Evolutionary conservation across 2,329 filamentous ascomycete genomes (phyloP).

Genomic region (Colletotrichum salicis): DNA sequence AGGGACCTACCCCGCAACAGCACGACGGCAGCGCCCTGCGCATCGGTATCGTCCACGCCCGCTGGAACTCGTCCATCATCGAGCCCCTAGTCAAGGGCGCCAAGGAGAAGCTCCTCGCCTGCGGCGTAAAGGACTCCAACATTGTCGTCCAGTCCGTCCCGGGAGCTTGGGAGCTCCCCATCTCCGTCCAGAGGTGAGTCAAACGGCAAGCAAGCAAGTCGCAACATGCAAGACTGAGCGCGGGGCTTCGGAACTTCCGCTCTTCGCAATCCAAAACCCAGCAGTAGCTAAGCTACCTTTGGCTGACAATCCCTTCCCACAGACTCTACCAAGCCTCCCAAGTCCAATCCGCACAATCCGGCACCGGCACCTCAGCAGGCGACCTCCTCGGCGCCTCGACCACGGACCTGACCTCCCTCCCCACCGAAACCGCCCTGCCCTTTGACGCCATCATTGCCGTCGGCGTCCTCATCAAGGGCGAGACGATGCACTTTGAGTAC

Average conservation of each 20-base stretch:
- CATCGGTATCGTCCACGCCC: slow-evolving; percentile 93
- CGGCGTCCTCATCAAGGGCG: slow-evolving; percentile 96
- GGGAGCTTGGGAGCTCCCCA: slow-evolving; percentile 93
- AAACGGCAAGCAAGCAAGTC: background rate
- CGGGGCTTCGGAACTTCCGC: background rate
- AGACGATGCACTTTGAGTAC: slow-evolving; percentile 99
- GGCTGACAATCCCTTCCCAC: slow-evolving; percentile 13
- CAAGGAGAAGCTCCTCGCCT: slow-evolving; percentile 78
- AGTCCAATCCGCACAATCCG: slow-evolving; percentile 76
- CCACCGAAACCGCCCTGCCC: slow-evolving; percentile 61
- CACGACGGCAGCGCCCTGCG: slow-evolving; percentile 79
- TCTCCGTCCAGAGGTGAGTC: slow-evolving; percentile 83
- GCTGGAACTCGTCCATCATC: slow-evolving; percentile 94
- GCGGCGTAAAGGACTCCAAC: slow-evolving; percentile 87
- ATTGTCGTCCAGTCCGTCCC: slow-evolving; percentile 91
- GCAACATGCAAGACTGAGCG: background rate
- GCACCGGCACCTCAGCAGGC: slow-evolving; percentile 72
- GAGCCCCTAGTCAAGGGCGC: slow-evolving; percentile 84
- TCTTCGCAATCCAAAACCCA: background rate
- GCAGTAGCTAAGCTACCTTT: background rate
- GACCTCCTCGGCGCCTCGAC: slow-evolving; percentile 79
- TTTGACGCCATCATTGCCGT: slow-evolving; percentile 97
- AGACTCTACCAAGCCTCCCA: slow-evolving; percentile 88
- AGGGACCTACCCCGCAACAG: slow-evolving; percentile 66
- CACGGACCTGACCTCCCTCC: slow-evolving; percentile 70